A percentile compares a stretch with the other conserved stretches of the same genome.
Evolutionary conservation across 2,329 filamentous ascomycete genomes (phyloP).

Genomic region (Monosporascus ibericus): DNA sequence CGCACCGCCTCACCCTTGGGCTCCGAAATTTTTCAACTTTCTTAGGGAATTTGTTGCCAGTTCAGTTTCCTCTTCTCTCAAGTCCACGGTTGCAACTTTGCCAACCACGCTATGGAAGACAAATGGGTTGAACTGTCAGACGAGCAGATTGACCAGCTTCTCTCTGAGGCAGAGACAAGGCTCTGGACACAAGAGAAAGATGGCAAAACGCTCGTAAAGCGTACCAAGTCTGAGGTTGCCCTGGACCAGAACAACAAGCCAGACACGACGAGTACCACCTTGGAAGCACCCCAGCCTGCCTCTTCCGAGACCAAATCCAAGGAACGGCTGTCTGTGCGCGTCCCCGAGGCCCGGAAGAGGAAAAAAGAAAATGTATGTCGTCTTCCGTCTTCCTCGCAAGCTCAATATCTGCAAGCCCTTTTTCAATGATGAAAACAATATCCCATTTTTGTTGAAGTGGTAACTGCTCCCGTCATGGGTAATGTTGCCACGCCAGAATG

Average conservation of each 20-base stretch:
- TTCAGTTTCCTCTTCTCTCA: background rate
- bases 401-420: conserved; percentile 12
- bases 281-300: background rate
- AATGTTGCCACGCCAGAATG: conserved; percentile 61
- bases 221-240: conserved; percentile 26
- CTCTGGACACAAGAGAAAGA: conserved; percentile 29
- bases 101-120: conserved; percentile 19
- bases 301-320: conserved; percentile 6
- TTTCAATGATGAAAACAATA: conserved; percentile 67
- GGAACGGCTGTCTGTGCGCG: conserved; percentile 20
- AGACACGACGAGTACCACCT: background rate
- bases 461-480: conserved; percentile 74
- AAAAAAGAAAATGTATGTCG: conserved; percentile 26
- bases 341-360: conserved; percentile 19
- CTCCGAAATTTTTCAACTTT: too few species aligned
- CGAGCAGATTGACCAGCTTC: conserved; percentile 56
- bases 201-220: conserved; percentile 20
- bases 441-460: conserved; percentile 69
- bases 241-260: conserved; percentile 5
- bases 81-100: background rate
- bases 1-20: too few species aligned
- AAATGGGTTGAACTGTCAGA: conserved; percentile 47
- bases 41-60: background rate
- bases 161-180: conserved; percentile 57
- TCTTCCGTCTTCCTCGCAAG: background rate